Base-by-base conservation (phyloP, 164 flowering plant genomes). In the Houttuynia cordata region DNA sequence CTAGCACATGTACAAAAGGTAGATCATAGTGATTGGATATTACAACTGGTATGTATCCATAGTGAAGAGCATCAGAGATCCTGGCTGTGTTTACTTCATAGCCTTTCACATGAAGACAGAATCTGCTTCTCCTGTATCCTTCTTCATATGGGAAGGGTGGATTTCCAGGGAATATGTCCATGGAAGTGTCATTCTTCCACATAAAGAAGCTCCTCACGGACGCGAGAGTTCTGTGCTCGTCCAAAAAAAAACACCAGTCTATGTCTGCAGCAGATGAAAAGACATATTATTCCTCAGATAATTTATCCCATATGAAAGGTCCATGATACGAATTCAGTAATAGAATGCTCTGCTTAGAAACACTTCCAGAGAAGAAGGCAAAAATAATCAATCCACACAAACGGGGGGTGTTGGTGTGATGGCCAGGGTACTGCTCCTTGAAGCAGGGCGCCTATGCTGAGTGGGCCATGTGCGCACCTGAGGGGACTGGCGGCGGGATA, bases 71-170 rank as follows among this genome's bases (percentile, higher is more conserved):
- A 71, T 83, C 84, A 25, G 75, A 67, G 24, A 83, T 66, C 66
- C 84, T 72, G 0, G 87, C 81, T 0, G 87, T 77, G 69, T 83
- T 83, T 25, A 80, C 87, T 61, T 83, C 84, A 53, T 77, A 83
- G 20, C 87, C 87, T 69, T 77, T 83, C n/a, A 77, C 70, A 52
- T 79, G 83, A 67, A 80, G 75, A 69, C 80, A 80, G 61, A 70
- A 82, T 34, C 71, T 79, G 74, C 75, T 78, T 63, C 63, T 70
- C 73, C 69, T 67, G 61, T 75, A 75, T 34, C 77, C 79, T 50
- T 80, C 78, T 47, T 73, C 79, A 23, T 78, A 78, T 21, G 80
- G 65, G 62, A 62, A 74, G 30, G 78, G 50, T 24, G 69, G 64
- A 40, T 47, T 64, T 10, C 62, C 63, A 15, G 73, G 42, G 63